Base-by-base conservation (phyloP, 257 asterid species). In the Nicotiana tabacum region DNA sequence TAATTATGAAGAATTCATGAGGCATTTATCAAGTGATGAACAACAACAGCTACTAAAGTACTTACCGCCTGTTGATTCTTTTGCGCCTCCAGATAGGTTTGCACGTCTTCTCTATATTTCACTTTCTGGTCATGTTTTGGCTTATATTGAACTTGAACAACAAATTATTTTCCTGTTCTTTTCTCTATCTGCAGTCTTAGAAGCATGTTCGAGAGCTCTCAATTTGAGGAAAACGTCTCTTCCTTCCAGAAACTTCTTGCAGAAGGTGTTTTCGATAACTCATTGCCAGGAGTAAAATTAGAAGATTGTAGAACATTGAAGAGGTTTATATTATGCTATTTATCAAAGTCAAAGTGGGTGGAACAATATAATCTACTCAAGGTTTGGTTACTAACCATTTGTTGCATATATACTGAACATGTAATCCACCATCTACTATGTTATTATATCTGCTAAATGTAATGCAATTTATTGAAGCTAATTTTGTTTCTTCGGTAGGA, bases 241-340 rank as follows among this genome's bases (percentile, higher is more conserved):
- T 88, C 92, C 76, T 93, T 92, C 90, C 97, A 93, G 87, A 92
- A 87, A 83, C 92, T 93, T 82, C 95, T 93, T 29, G 90, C 90
- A 5, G 94, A 88, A 79, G 98, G 97, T 55, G 91, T 92, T 84
- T 87, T 93, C 8, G 95, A 93, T 83, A 89, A 87, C 90, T 86
- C 95, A 8, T 56, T 87, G 15, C 62, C 89, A n/a, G 93, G 93
- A 78, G 80, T 87, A 82, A 87, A 85, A 70, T 55, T 85, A 61
- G 95, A 92, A 82, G 95, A 92, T 78, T 86, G 91, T 81, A 85
- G 85, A 85, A 83, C 77, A 83, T 80, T 93, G 83, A 93, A 89
- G 95, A 88, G 89, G 81, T 79, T 83, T 43, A 84, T 90, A 66
- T 83, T 92, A 60, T 88, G 90, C 93, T 86, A 89, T 87, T 83